Evolutionary conservation across 805 yeast genomes (phyloP).

Genomic region (Yamadazyma philogaea): DNA sequence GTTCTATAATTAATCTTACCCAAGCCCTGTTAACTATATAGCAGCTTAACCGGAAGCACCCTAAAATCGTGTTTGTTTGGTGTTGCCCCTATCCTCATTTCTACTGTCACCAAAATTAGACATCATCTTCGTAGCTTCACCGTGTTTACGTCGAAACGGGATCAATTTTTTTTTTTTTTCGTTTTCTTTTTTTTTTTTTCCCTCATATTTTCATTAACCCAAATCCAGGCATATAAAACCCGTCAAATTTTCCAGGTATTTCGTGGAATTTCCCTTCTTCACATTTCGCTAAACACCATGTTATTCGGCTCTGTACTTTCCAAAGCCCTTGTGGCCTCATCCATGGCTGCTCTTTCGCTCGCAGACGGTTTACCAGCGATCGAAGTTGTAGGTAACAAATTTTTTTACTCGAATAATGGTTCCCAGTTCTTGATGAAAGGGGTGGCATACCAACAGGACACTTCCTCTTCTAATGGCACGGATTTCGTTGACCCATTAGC

Average conservation of each 20-base stretch:
- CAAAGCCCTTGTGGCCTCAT: constrained; percentile 5
- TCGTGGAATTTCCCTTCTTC: background rate
- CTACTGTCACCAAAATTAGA: no score
- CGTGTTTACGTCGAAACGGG: constrained; percentile 2
- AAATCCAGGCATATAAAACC: constrained; percentile 5
- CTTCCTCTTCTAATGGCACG: constrained; percentile 49
- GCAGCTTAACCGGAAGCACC: no score
- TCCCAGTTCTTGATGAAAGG: constrained; percentile 77
- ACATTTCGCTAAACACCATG: constrained; percentile 4
- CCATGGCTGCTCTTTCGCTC: constrained; percentile 6
- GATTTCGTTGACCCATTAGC: constrained; percentile 69
- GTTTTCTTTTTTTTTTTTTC: background rate
- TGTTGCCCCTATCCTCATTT: no score
- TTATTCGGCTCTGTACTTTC: constrained; percentile 9
- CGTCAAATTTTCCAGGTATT: constrained; percentile 5
- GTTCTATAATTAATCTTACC: background rate
- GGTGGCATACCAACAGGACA: constrained; percentile 75
- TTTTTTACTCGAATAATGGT: constrained; percentile 73
- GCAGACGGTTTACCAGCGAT: constrained; percentile 58
- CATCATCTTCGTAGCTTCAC: no score
- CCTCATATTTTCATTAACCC: constrained; percentile 9
- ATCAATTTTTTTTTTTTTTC: no score
- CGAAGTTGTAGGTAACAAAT: constrained; percentile 74
- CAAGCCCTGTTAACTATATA: background rate
- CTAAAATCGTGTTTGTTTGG: no score